Evolutionary conservation across 139 green algal species (phyloP).

Genomic region (Tetradesmus lagerheimii): DNA sequence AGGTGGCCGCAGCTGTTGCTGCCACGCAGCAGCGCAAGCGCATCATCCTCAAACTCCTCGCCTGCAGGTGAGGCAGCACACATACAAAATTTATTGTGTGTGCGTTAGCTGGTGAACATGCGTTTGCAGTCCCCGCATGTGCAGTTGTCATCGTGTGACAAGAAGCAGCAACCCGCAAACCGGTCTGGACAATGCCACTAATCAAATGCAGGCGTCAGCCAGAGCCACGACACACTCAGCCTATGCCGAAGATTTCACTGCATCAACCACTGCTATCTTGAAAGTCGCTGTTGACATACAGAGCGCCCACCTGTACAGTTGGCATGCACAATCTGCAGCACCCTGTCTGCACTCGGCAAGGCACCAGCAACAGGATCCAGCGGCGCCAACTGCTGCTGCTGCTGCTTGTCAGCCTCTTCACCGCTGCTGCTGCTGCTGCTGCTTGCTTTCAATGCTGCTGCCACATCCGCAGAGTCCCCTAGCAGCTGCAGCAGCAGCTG

Average conservation of each 20-base stretch:
- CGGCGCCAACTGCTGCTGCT: slow-evolving; percentile 2
- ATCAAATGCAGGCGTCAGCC: too few species aligned
- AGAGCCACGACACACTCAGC: too few species aligned
- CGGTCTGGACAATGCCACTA: too few species aligned
- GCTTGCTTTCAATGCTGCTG: background rate
- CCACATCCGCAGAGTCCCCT: background rate
- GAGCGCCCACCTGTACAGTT: slow-evolving; percentile 31
- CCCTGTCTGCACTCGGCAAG: background rate
- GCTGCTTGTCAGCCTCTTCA: background rate
- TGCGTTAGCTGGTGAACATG: too few species aligned
- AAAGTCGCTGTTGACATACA: too few species aligned
- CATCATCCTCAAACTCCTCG: slow-evolving; percentile 54
- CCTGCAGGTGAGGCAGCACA: slow-evolving; percentile 8
- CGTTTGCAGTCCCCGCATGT: too few species aligned
- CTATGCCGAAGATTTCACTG: too few species aligned
- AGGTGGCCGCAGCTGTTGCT: slow-evolving; percentile 48
- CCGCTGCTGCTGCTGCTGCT: slow-evolving; percentile 6
- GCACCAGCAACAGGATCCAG: background rate
- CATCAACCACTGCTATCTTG: too few species aligned
- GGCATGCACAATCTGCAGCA: slow-evolving; percentile 24
- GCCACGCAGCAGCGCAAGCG: slow-evolving; percentile 55
- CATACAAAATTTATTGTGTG: too few species aligned
- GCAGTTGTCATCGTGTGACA: too few species aligned
- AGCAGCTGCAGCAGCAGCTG: slow-evolving; percentile 21
- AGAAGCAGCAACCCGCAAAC: too few species aligned